Base-by-base conservation (phyloP, 306 rosid genomes). In the Datisca glomerata region DNA sequence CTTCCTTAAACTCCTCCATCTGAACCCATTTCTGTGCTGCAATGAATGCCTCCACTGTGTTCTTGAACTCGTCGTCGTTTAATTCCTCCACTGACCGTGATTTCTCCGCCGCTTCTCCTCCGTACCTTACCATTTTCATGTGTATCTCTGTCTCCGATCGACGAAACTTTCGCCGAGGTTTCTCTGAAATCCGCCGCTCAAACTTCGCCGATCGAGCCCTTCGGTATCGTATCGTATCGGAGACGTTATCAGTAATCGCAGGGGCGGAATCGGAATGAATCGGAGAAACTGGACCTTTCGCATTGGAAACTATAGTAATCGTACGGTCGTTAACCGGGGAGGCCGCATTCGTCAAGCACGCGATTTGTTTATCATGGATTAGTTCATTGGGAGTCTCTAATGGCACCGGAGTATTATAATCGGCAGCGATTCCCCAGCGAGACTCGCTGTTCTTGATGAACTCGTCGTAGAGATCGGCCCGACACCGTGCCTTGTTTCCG, bases 41-140 rank as follows among this genome's bases (percentile, higher is more conserved):
- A 17, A 81, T 81, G 61, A 76, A 81, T 0, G 60, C 69, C 15
- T 82, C 85, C 4, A 76, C 45, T 0, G 47, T 41, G 10, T 69
- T 75, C 9, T 73, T 71, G 56, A 86, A 79, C 5, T 86, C 96
- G 4, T 75, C 93, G 34, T 71, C 37, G 56, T 68, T 73, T 87
- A 86, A 18, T 0, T 56, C 43, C 2, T 76, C 79, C 57, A 76
- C 78, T 2, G 45, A 11, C 16, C 54, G 8, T 14, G 51, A 11
- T 1, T 38, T 12, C 25, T 51, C 27, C 39, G 15, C 24, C 32
- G 45, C 3, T 51, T 66, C 73, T 7, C 24, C 27, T 1, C 18
- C 47, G 21, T 18, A 36, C 3, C 24, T 27, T 21, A 18, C 43
- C 23, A 15, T 6, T 22, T 61, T 43, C 65, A 23, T 28, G 20